A percentile compares a stretch with the other conserved stretches of the same genome.
These are phyloP conservation scores for Solanum appendiculatum DNA, from an alignment of 257 asterid species.

Conservation along the genomic window DNA sequence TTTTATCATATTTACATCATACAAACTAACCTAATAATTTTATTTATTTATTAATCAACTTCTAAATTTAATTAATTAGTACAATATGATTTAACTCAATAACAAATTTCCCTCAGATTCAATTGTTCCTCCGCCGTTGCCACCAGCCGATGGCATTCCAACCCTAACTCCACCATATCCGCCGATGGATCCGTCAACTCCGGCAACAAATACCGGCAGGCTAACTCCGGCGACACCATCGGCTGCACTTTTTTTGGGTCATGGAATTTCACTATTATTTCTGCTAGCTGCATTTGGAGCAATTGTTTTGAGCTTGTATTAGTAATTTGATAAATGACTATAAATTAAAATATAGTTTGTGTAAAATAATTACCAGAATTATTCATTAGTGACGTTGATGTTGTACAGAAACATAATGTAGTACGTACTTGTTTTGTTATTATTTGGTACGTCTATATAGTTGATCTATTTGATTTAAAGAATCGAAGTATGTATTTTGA, in stretches of 20 bases:
- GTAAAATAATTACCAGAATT: not conserved
- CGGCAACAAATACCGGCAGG: not conserved
- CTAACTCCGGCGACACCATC: constrained; percentile 16
- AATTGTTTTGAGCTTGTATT: constrained; percentile 6
- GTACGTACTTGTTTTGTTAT: not conserved
- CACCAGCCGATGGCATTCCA: constrained; percentile 1
- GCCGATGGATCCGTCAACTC: not conserved
- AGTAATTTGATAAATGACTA: not conserved
- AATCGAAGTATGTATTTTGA: not conserved
- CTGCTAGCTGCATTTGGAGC: constrained; percentile 15
- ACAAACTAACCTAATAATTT: not conserved
- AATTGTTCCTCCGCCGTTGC: not conserved
- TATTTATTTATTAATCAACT: not conserved
- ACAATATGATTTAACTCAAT: not conserved
- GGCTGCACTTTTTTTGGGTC: constrained; percentile 4
- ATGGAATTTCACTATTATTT: constrained; percentile 5
- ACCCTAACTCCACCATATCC: constrained; percentile 8
- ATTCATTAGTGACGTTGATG: not conserved
- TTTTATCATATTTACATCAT: too few relatives aligned
- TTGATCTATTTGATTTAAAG: not conserved
- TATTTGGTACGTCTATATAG: not conserved
- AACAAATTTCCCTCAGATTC: constrained; percentile 4
- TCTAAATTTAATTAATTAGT: not conserved
- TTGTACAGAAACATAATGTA: not conserved
- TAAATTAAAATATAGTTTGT: not conserved